A percentile compares a stretch with the other conserved stretches of the same genome.
Conservation (phyloP, 2,329 filamentous ascomycete species). For the Endothia cerciana region DNA sequence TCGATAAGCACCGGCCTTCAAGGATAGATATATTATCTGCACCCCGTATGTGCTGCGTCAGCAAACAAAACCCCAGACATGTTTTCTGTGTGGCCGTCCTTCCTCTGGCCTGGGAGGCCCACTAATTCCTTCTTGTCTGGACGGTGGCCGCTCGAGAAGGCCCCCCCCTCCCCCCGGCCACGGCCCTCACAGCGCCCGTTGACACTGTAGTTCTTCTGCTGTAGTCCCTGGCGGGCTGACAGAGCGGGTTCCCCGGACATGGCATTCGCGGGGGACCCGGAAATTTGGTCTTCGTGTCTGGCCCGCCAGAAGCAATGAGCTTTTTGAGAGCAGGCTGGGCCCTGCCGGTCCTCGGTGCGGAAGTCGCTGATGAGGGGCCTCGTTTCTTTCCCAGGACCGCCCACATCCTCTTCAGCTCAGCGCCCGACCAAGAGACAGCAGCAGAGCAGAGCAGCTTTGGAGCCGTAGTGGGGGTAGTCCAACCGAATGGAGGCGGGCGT, state of each 20-base stretch:
- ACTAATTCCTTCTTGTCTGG: slow-evolving; percentile 6
- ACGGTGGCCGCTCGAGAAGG: background rate
- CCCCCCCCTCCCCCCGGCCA: too few relatives aligned
- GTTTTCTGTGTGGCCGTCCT: background rate
- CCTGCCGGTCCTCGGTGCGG: slow-evolving; percentile 11
- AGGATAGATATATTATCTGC: background rate
- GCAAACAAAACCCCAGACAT: background rate
- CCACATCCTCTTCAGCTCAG: too few relatives aligned
- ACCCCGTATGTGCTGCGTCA: background rate
- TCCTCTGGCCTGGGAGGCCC: background rate
- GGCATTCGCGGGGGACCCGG: slow-evolving; percentile 27
- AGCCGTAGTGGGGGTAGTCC: background rate
- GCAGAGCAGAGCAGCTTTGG: background rate
- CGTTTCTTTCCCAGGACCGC: background rate
- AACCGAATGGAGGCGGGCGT: background rate
- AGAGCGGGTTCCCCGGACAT: slow-evolving; percentile 14
- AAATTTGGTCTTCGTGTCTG: slow-evolving; percentile 30
- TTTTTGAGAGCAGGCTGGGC: background rate
- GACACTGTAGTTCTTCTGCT: background rate
- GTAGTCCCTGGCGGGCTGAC: background rate
- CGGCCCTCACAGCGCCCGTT: background rate
- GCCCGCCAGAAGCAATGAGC: slow-evolving; percentile 6
- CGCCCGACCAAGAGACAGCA: background rate
- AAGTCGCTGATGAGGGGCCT: slow-evolving; percentile 11
- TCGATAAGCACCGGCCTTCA: background rate